Conservation (phyloP, 1,139 yeast species). For the Nadsonia commutata region DNA sequence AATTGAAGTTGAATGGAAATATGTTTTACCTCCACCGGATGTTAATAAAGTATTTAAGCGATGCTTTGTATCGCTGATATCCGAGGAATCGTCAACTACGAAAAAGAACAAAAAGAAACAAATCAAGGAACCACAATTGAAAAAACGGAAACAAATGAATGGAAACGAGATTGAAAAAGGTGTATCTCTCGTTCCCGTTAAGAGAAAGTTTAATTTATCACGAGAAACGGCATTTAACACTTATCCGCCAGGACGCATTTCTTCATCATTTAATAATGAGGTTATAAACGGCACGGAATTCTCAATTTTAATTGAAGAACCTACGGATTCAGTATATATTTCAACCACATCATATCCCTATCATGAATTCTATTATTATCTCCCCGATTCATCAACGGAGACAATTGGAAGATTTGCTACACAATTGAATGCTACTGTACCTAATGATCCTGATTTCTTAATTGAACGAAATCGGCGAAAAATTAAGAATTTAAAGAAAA, state of each 20-base stretch:
- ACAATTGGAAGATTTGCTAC: background rate
- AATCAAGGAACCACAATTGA: background rate
- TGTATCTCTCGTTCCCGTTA: background rate
- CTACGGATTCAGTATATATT: no score
- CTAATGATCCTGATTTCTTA: background rate
- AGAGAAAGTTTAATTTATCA: background rate
- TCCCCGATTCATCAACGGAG: background rate
- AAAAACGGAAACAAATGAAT: background rate
- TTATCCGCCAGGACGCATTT: background rate
- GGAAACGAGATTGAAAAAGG: no score
- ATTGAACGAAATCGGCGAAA: background rate
- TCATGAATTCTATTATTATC: background rate
- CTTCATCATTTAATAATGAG: background rate
- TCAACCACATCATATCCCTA: no score
- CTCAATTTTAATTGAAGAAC: background rate
- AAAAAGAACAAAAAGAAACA: no score
- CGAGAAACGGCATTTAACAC: background rate
- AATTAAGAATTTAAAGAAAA: no score
- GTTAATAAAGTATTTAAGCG: background rate
- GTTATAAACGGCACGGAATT: background rate
- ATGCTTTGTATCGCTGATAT: background rate
- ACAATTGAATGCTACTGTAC: background rate
- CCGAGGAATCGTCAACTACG: no score
- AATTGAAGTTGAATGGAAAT: conserved; percentile 17
- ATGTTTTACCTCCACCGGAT: conserved; percentile 9